These are phyloP conservation scores for Pyrenochaeta sp. DNA, from an alignment of 2,329 filamentous ascomycete species.

Conservation along the genomic window DNA sequence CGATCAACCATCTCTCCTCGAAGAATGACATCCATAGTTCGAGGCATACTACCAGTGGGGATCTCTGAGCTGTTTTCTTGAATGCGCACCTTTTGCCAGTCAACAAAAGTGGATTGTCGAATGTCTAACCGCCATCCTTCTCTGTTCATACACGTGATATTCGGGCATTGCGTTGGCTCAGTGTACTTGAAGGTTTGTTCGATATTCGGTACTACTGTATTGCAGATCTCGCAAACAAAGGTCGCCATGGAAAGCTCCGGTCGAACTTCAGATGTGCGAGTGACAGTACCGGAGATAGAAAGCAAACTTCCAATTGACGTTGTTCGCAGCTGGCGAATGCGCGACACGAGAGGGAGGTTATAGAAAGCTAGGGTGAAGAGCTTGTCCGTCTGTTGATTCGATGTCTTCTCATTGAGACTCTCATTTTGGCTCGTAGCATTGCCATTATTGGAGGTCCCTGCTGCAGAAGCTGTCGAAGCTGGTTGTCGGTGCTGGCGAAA, in stretches of 20 bases:
- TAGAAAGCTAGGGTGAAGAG: conserved; percentile 93
- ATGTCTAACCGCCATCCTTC: conserved; percentile 97
- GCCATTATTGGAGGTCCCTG: conserved; percentile 68
- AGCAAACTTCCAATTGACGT: conserved; percentile 90
- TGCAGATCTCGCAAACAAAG: conserved; percentile 89
- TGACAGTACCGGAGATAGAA: conserved; percentile 96
- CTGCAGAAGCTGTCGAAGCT: conserved; percentile 74
- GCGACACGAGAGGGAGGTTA: conserved; percentile 86
- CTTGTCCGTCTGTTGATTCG: conserved; percentile 96
- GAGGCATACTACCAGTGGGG: conserved; percentile 96
- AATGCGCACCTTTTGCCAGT: conserved; percentile 98
- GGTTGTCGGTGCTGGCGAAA: conserved; percentile 92
- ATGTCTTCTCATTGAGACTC: conserved; percentile 73
- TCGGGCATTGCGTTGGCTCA: conserved; percentile 95
- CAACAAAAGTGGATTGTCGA: conserved; percentile 94
- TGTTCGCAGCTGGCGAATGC: conserved; percentile 85
- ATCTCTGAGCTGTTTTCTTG: conserved; percentile 99
- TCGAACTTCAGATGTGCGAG: conserved; percentile 93
- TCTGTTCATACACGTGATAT: conserved; percentile 85
- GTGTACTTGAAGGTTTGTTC: conserved; percentile 98
- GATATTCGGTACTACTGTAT: conserved; percentile 83
- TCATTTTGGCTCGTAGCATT: conserved; percentile 67
- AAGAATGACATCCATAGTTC: conserved; percentile 96
- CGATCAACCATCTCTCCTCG: conserved; percentile 97
- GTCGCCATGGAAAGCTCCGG: conserved; percentile 92